Evolutionary conservation across 345 rosid genomes (phyloP).

Genomic region (Aethionema arabicum): DNA sequence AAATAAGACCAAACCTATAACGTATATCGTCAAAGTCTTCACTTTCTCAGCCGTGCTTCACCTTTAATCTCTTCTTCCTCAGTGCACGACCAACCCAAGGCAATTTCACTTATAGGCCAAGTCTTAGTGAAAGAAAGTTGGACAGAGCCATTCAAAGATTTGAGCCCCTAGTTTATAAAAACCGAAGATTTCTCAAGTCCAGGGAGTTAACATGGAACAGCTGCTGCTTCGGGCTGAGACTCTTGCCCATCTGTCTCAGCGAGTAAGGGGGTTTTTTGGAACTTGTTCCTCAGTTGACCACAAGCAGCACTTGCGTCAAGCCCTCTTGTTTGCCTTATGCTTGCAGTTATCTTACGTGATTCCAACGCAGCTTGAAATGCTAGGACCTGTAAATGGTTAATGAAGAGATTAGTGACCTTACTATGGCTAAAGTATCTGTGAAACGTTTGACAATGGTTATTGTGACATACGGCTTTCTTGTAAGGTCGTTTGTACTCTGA

Average conservation of each 20-base stretch:
- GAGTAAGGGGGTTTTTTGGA: constrained; percentile 79
- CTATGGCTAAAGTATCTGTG: constrained; percentile 1
- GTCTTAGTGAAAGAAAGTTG: constrained; percentile 16
- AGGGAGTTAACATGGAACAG: constrained; percentile 44
- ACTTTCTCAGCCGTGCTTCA: constrained; percentile 17
- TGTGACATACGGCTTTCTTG: constrained; percentile 62
- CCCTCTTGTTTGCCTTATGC: constrained; percentile 84
- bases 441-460: constrained; percentile 9
- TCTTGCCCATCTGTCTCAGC: constrained; percentile 39
- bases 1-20: constrained; percentile 21
- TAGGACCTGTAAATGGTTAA: constrained; percentile 46
- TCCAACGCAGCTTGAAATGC: constrained; percentile 74
- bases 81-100: constrained; percentile 16
- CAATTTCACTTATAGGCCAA: constrained; percentile 8
- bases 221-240: constrained; percentile 45
- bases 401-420: constrained; percentile 6
- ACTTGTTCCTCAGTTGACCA: constrained; percentile 92
- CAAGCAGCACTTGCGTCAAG: constrained; percentile 97
- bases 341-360: constrained; percentile 70
- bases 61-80: constrained; percentile 7
- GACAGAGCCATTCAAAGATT: constrained; percentile 2
- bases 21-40: constrained; percentile 1
- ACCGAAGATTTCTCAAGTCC: constrained; percentile 2
- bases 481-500: constrained; percentile 79
- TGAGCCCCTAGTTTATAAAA: not conserved